Percentiles rank a stretch among this genome's conserved stretches.
Evolutionary conservation across 345 rosid species (phyloP).

Genomic region (Tarenaya hassleriana): DNA sequence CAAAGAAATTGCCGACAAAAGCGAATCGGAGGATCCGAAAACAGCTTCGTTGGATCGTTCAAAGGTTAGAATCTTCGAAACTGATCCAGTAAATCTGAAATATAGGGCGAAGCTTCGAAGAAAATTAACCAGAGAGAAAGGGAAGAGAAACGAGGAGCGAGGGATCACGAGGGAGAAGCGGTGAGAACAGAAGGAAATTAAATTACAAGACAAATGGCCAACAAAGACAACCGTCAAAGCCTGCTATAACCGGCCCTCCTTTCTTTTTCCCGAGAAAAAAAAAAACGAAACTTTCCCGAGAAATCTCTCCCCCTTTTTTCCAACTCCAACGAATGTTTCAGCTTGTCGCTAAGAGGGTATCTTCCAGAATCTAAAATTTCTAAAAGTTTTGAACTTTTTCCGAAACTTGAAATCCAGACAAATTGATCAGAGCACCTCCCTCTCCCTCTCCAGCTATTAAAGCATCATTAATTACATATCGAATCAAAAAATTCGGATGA

Average conservation of each 20-base stretch:
- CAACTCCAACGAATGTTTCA: no score
- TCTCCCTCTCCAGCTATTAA: no score
- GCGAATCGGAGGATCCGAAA: not conserved
- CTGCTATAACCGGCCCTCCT: no score
- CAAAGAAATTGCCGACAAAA: not conserved
- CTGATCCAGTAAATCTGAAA: not conserved
- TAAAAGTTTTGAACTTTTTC: not conserved
- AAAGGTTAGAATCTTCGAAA: not conserved
- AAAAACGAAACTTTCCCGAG: constrained; percentile 14
- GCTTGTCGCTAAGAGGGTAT: not conserved
- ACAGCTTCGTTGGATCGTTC: not conserved
- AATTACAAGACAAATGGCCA: not conserved
- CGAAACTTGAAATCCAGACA: not conserved
- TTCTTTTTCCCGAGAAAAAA: constrained; percentile 5
- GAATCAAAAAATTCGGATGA: no score
- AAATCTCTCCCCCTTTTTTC: no score
- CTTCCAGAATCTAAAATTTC: not conserved
- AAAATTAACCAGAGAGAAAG: no score
- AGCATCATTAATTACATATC: no score
- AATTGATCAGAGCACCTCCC: not conserved
- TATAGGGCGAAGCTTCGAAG: no score
- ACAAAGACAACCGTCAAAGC: constrained; percentile 8
- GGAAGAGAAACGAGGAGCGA: not conserved
- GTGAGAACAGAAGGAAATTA: constrained; percentile 6
- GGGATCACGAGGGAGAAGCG: constrained; percentile 4